Evolutionary conservation across 257 asterid species (phyloP).

Genomic region (Plantago ovata): DNA sequence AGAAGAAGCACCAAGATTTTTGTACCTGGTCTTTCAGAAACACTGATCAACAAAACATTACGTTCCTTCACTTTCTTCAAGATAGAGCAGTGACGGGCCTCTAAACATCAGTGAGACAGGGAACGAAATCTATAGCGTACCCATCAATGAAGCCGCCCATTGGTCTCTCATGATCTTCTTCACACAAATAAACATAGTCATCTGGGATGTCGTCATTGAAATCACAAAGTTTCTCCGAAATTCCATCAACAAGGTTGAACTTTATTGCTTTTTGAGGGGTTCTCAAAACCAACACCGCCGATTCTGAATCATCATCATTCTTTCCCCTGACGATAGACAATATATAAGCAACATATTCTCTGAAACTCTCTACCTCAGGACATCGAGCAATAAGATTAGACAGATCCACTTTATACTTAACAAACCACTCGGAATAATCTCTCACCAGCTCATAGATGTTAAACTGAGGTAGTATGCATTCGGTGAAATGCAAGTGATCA

Average conservation of each 20-base stretch:
- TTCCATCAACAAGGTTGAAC: constrained; percentile 1
- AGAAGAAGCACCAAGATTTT: too few species aligned
- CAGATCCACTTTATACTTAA: constrained; percentile 23
- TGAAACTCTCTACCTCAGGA: constrained; percentile 1
- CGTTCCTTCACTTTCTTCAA: too few species aligned
- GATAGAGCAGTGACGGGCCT: too few species aligned
- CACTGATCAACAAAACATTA: too few species aligned
- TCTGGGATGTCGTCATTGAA: background rate
- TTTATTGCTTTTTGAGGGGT: constrained; percentile 6
- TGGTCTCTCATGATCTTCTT: too few species aligned
- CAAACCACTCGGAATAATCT: constrained; percentile 28
- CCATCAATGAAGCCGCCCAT: too few species aligned
- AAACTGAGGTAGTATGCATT: background rate
- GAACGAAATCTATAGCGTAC: too few species aligned
- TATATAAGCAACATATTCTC: background rate
- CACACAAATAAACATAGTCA: too few species aligned
- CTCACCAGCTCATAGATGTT: constrained; percentile 21
- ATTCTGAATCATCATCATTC: background rate
- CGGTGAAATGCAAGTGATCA: constrained; percentile 23
- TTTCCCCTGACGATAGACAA: background rate
- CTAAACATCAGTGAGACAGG: too few species aligned
- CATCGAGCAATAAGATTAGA: background rate
- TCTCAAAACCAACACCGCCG: background rate
- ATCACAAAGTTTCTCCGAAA: constrained; percentile 3
- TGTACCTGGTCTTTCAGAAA: too few species aligned